Percentiles rank a stretch among this genome's conserved stretches.
Conservation (phyloP, 225 moss, liverwort and hornwort genomes). For the Pseudoscleropodium purum region DNA sequence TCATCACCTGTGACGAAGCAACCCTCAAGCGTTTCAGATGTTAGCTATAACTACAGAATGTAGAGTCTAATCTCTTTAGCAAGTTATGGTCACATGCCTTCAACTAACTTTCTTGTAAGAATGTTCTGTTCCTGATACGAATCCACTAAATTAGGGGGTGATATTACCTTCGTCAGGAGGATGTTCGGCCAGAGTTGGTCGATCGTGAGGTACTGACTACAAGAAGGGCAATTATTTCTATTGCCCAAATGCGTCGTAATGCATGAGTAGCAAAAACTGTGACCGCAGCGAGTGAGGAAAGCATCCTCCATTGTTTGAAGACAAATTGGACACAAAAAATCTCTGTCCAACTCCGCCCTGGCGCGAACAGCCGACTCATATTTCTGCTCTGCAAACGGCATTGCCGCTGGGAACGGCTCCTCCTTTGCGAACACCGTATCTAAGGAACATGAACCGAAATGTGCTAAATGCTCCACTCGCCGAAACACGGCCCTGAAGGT, state of each 20-base stretch:
- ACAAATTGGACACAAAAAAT: slow-evolving; percentile 88
- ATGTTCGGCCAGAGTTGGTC: slow-evolving; percentile 61
- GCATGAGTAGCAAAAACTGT: slow-evolving; percentile 80
- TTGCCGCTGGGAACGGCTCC: not conserved
- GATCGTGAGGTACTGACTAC: slow-evolving; percentile 58
- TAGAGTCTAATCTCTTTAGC: not conserved
- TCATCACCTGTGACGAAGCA: slow-evolving; percentile 46
- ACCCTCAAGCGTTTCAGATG: not conserved
- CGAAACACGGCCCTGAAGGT: not conserved
- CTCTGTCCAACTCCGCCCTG: slow-evolving; percentile 53
- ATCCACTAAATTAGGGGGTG: not conserved
- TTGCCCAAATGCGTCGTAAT: slow-evolving; percentile 72
- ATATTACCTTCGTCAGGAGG: slow-evolving; percentile 65
- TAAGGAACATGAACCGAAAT: slow-evolving; percentile 29
- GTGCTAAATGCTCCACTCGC: not conserved
- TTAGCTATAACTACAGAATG: not conserved
- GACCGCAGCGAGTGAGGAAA: slow-evolving; percentile 79
- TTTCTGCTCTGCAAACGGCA: slow-evolving; percentile 33
- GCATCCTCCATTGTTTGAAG: slow-evolving; percentile 77
- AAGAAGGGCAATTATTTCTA: slow-evolving; percentile 69
- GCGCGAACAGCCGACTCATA: slow-evolving; percentile 30
- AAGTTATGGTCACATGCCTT: not conserved
- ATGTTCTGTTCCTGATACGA: not conserved
- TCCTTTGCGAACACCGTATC: slow-evolving; percentile 23
- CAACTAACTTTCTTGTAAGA: not conserved